phyloP scores from a whole-genome alignment of 805 yeast species.

The Jamesozyma lodderae region DNA sequence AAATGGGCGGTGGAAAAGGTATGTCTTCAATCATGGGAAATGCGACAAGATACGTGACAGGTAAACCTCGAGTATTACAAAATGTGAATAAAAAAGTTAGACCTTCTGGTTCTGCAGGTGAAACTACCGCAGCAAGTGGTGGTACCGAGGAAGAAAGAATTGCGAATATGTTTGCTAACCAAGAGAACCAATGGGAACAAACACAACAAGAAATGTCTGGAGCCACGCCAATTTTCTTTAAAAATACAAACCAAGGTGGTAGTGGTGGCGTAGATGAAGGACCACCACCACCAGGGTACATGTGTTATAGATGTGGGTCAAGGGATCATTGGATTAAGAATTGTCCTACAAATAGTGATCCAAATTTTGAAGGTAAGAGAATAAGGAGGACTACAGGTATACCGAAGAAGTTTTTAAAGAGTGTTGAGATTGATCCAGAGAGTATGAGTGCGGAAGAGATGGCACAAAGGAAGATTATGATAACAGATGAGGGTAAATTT shows the following conservation, averaged over 20 bases:
- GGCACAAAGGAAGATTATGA: slow-evolving; percentile 54
- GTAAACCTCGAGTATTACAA: slow-evolving; percentile 49
- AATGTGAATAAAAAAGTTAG: background rate
- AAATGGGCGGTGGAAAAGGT: slow-evolving; percentile 16
- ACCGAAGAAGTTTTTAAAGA: slow-evolving; percentile 83
- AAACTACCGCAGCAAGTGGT: slow-evolving; percentile 27
- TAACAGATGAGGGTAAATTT: slow-evolving; percentile 90
- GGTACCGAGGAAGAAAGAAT: slow-evolving; percentile 80
- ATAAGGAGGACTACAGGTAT: slow-evolving; percentile 94
- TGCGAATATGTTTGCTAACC: slow-evolving; percentile 84
- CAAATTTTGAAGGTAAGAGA: slow-evolving; percentile 86
- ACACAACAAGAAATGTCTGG: slow-evolving; percentile 86
- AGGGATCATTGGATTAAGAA: slow-evolving; percentile 93
- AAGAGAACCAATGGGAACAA: slow-evolving; percentile 89
- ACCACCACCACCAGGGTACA: slow-evolving; percentile 87
- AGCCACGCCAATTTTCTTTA: slow-evolving; percentile 65
- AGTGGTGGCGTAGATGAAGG: slow-evolving; percentile 39
- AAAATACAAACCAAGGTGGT: slow-evolving; percentile 28
- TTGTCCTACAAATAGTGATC: slow-evolving; percentile 91
- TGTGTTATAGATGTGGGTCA: slow-evolving; percentile 93
- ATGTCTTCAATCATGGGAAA: slow-evolving; percentile 42
- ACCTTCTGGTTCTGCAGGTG: too few relatives aligned
- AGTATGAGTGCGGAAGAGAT: slow-evolving; percentile 59
- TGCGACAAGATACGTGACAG: slow-evolving; percentile 63
- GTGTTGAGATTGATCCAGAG: slow-evolving; percentile 45